A percentile compares a stretch with the other conserved stretches of the same genome.
Conservation (phyloP, 2,329 filamentous ascomycete species). For the Fusarium nematophilum region DNA sequence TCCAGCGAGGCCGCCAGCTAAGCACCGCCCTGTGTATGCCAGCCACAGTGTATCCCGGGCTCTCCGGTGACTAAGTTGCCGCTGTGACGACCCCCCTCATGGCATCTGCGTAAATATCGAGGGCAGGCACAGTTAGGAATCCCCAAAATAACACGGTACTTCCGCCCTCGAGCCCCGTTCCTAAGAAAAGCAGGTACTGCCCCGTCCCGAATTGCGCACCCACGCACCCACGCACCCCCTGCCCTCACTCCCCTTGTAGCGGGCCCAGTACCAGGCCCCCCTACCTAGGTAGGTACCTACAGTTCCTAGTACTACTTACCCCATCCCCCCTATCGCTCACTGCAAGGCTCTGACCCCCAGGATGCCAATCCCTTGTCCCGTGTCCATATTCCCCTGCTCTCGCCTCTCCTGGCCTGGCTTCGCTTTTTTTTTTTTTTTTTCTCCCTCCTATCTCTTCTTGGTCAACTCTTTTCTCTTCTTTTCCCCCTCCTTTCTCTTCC, state of each 20-base stretch:
- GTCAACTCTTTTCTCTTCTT: constrained; percentile 40
- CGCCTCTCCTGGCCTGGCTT: constrained; percentile 42
- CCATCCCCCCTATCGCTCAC: constrained; percentile 42
- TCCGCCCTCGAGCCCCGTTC: constrained; percentile 6
- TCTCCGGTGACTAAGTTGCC: constrained; percentile 16
- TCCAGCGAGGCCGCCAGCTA: constrained; percentile 1
- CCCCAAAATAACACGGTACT: constrained; percentile 19
- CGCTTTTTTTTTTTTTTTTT: constrained; percentile 41
- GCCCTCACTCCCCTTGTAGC: constrained; percentile 34
- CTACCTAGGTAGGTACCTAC: constrained; percentile 15
- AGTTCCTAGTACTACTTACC: constrained; percentile 25
- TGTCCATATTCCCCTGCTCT: constrained; percentile 45
- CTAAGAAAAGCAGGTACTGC: too few species aligned
- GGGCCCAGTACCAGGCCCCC: constrained; percentile 37
- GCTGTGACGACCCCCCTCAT: constrained; percentile 27
- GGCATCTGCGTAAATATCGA: too few species aligned
- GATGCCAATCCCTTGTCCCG: constrained; percentile 44
- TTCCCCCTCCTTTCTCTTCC: constrained; percentile 36
- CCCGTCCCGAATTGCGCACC: too few species aligned
- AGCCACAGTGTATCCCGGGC: constrained; percentile 19
- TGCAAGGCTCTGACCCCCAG: constrained; percentile 40
- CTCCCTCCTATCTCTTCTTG: constrained; percentile 42
- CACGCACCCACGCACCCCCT: constrained; percentile 16
- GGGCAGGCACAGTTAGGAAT: constrained; percentile 6
- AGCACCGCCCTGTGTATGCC: constrained; percentile 6